Base-by-base conservation (phyloP, 2,329 filamentous ascomycete species). In the Clarireedia sp. region DNA sequence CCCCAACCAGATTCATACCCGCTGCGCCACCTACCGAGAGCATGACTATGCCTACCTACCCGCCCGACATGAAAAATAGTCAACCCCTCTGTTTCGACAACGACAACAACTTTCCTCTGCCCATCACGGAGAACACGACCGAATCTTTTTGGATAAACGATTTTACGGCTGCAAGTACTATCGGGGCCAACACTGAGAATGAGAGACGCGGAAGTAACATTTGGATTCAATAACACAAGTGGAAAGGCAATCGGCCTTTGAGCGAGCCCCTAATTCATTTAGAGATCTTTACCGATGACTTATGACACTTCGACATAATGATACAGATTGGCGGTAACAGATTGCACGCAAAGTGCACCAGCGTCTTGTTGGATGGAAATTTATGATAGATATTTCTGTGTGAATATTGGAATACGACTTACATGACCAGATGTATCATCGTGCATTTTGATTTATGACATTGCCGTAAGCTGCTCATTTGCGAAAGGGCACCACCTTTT, bases 61-160 rank as follows among this genome's bases (percentile, higher is more conserved):
- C 48, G 2, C 57, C 62, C 8, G 60, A 67, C 46, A 72, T 69
- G 63, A 78, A 78, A 62, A 73, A 73, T 57, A 64, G 74, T 53
- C 70, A 73, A 12, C 69, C 70, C 2, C 66, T 73, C 21, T 66
- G 63, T 12, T 67, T 70, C 40, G 71, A 74, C 38, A 71, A 74
- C 36, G 68, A 58, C 29, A 54, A 54, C 17, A 60, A 48, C 33
- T 65, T 65, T 36, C 57, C 56, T 41, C 67, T 72, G 6, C 73
- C 77, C 46, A 70, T 78, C 26, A 73, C 75, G 6, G 71, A 78
- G 60, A 72, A 79, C 9, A 80, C 83, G 40, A 68, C 70, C 16
- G 71, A 73, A 26, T 56, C 59, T 8, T 71, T 70, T 55, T 74
- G 72, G 72, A 73, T 73, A 64, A 69, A 66, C 60, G 70, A 68